These are phyloP conservation scores for Microbotryomycetes sp. DNA, from an alignment of 1,284 basidiomycete genomes.

Conservation along the genomic window DNA sequence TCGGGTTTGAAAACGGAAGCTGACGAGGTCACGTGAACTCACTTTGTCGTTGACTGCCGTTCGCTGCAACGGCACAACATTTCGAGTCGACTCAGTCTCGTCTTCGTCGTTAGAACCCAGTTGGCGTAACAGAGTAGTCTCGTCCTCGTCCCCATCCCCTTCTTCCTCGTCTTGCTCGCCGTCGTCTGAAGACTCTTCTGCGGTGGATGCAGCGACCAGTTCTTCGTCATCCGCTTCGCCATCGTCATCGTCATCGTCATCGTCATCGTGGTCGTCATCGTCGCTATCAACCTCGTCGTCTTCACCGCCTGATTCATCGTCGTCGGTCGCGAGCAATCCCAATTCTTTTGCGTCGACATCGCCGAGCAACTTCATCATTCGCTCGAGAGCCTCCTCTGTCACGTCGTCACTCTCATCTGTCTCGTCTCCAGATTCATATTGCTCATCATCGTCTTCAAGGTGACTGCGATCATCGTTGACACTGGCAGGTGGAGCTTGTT, in stretches of 20 bases:
- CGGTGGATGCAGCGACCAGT: slow-evolving; percentile 43
- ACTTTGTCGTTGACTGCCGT: slow-evolving; percentile 75
- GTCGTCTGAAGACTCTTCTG: slow-evolving; percentile 48
- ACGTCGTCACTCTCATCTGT: slow-evolving; percentile 30
- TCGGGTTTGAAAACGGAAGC: background rate
- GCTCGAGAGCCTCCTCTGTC: slow-evolving; percentile 29
- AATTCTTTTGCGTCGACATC: slow-evolving; percentile 25
- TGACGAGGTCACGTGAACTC: background rate
- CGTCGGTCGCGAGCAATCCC: slow-evolving; percentile 17
- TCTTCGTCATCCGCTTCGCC: slow-evolving; percentile 19
- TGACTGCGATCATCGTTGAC: slow-evolving; percentile 4
- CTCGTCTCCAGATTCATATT: background rate
- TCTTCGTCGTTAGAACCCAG: background rate
- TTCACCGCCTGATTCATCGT: slow-evolving; percentile 7
- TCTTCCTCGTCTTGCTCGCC: slow-evolving; percentile 39
- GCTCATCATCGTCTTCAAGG: slow-evolving; percentile 8
- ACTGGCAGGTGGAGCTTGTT: background rate
- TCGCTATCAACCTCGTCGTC: slow-evolving; percentile 24
- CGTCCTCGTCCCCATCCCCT: slow-evolving; percentile 19
- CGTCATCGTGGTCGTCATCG: slow-evolving; percentile 21
- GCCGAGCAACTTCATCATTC: slow-evolving; percentile 34
- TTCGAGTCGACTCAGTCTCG: too few relatives aligned
- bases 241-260: slow-evolving; percentile 29
- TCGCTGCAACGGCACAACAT: slow-evolving; percentile 64
- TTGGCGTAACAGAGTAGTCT: slow-evolving; percentile 13